phyloP scores from a whole-genome alignment of 2,329 filamentous ascomycete genomes.

The Neocatenulostroma microsporum region DNA sequence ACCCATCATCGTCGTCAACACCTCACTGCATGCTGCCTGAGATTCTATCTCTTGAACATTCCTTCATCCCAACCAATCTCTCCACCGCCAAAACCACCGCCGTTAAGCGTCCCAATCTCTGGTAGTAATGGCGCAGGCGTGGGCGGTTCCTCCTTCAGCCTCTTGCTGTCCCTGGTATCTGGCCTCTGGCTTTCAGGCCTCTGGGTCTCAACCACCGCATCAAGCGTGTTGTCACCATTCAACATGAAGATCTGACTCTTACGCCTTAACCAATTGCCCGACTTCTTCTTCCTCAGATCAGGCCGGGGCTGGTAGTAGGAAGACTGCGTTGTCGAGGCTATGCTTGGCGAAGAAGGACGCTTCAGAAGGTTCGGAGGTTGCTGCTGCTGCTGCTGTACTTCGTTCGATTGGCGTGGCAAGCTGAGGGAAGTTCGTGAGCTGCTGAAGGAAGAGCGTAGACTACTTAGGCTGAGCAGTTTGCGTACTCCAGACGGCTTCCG shows the following conservation, averaged over 20 bases:
- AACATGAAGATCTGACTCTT: constrained; percentile 27
- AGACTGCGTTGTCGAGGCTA: constrained; percentile 16
- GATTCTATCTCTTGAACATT: constrained; percentile 19
- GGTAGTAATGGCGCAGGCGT: constrained; percentile 25
- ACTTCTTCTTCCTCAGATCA: constrained; percentile 22
- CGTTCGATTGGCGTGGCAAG: constrained; percentile 13
- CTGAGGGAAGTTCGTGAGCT: constrained; percentile 27
- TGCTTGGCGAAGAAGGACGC: constrained; percentile 17
- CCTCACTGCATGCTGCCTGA: constrained; percentile 2
- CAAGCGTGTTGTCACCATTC: constrained; percentile 18
- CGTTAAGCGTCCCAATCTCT: constrained; percentile 21
- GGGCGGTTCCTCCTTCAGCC: constrained; percentile 16
- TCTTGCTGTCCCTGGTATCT: constrained; percentile 20
- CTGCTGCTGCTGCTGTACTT: constrained; percentile 5
- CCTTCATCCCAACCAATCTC: constrained; percentile 26
- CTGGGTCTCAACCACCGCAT: constrained; percentile 19
- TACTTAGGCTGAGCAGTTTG: constrained; percentile 27
- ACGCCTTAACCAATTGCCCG: constrained; percentile 29
- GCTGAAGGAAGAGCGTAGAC: constrained; percentile 29
- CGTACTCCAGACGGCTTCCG: constrained; percentile 22
- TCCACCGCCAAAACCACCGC: constrained; percentile 19
- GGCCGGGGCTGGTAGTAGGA: constrained; percentile 12
- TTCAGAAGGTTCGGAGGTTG: too few relatives aligned
- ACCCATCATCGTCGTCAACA: background rate
- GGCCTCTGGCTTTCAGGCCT: constrained; percentile 6